A percentile compares a stretch with the other conserved stretches of the same genome.
Evolutionary conservation across 2,329 filamentous ascomycete genomes (phyloP).

Genomic region (Daldinia sp.): DNA sequence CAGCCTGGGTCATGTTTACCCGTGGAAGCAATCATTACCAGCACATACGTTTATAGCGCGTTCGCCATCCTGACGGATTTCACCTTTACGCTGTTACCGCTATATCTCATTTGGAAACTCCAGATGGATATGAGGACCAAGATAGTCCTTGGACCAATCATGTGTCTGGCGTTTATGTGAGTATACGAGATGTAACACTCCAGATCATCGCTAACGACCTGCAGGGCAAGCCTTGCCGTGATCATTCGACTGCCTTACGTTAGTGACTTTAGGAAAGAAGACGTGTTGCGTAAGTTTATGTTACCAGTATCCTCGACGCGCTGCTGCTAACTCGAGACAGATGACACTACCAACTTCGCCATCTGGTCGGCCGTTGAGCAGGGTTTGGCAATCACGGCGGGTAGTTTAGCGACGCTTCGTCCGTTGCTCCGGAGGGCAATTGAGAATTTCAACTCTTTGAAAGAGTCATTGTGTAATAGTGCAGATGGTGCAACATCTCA

Average conservation of each 20-base stretch:
- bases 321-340: neutral
- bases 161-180: slow-evolving; percentile 57
- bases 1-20: slow-evolving; percentile 40
- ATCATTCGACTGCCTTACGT: slow-evolving; percentile 37
- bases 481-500: neutral
- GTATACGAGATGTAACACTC: neutral
- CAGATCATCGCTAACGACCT: neutral
- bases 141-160: slow-evolving; percentile 54
- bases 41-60: slow-evolving; percentile 55
- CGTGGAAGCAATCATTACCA: slow-evolving; percentile 51
- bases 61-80: slow-evolving; percentile 52
- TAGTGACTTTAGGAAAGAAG: slow-evolving; percentile 28
- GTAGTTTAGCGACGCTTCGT: slow-evolving; percentile 43
- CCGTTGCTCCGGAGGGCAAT: slow-evolving; percentile 35
- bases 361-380: slow-evolving; percentile 48
- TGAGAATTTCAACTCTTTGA: neutral
- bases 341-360: slow-evolving; percentile 37
- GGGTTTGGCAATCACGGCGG: slow-evolving; percentile 46
- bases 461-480: neutral
- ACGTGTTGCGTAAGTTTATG: slow-evolving; percentile 29
- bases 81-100: slow-evolving; percentile 53
- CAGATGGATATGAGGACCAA: slow-evolving; percentile 59
- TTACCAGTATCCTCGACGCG: neutral
- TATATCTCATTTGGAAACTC: slow-evolving; percentile 57
- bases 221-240: slow-evolving; percentile 37